Evolutionary conservation across 192 early-diverging fungal genomes (phyloP), one percentile per base, ranked within the genome.

Genomic region (Coemansia sp.): DNA sequence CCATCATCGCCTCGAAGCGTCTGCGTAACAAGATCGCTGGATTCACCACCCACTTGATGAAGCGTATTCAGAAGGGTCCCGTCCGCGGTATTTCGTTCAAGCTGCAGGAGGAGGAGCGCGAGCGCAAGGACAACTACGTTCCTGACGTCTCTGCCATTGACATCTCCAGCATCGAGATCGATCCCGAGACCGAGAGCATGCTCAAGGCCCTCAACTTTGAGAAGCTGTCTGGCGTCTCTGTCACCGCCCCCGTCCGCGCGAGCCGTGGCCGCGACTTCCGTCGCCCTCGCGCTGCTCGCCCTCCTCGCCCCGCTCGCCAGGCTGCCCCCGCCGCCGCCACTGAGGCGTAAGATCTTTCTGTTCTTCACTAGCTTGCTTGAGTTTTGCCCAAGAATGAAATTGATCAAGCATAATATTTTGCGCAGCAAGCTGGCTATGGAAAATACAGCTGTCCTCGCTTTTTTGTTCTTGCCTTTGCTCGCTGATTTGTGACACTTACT

Each of bases 1-100:
- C 98, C 76, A 95, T 98, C 84, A 97, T 99, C 75, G 86, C 95
- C 71, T 93, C 95, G 76, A 98, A 99, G 94, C 94, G 98, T 77
- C 95, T 99, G 85, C 95, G 98, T 79, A 99, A 99, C 93, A 97
- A 99, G 93, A 99, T 99, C 81, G 98, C 98, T 74, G 98, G 98
- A 68, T 99, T 98, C 93, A 99, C 98, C 85, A 99, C 98, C 74
- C 98, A 98, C 85, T 89, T 99, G 93, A 99, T 99, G 98, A 93
- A 94, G 90, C 95, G 98, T 88, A 98, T 99, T 79, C 93, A 96
- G 86, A 90, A 91, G 72, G 96, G 98, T 57, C 98, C 98, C 71
- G 98, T 99, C 67, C 95, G 94, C 82, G 98, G 98, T 79, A 99
- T 99, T 75, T 99, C 98, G 71, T 99, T 98, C 97, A 99, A 99